Evolutionary conservation across 371 early-diverging fungal genomes (phyloP), one percentile per base, ranked within the genome.

Genomic region (Parasitella parasitica): DNA sequence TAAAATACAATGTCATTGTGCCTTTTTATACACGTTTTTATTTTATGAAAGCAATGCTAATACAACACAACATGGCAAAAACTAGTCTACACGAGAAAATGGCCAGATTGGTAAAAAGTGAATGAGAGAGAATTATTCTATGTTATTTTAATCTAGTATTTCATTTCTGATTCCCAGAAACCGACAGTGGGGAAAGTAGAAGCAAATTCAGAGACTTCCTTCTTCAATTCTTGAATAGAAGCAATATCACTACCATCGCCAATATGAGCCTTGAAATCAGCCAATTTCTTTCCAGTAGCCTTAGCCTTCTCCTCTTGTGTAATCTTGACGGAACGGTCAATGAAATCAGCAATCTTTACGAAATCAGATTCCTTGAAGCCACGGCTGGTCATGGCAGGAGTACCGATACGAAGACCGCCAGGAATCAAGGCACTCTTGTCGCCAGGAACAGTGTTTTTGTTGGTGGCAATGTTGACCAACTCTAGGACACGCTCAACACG

Each of bases 401-500:
- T 83, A 62, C 97, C 97, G 34, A 97, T 72, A 71, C 97, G 91
- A 62, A 90, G 91, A 75, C 96, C 97, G 59, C 97, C 96, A 59
- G 97, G 97, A 32, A 89, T 89, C 32, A 95, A 80, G 22, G 95
- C 94, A 68, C 89, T 91, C 65, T 86, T 88, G 73, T 97, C 96
- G 69, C 93, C 93, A 62, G 88, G 91, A 63, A 97, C 89, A 34
- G 95, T 89, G 85, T 97, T 97, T 81, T 96, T 97, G 89, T 97
- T 97, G 63, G 95, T 78, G 20, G 93, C 92, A 70, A 97, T 94
- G 70, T 88, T 85, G 64, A 89, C 93, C 75, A 90, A 84, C 68
- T 99, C 99, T 83, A 99, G 98, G 53, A 99, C 88, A 80, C 94
- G 97, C 82, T 98, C 94, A 43, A 93, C 80, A 81, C 93, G 93